Percentiles rank a stretch among this genome's conserved stretches.
phyloP scores from a whole-genome alignment of 345 rosid genomes.

The Citrus sp. region DNA sequence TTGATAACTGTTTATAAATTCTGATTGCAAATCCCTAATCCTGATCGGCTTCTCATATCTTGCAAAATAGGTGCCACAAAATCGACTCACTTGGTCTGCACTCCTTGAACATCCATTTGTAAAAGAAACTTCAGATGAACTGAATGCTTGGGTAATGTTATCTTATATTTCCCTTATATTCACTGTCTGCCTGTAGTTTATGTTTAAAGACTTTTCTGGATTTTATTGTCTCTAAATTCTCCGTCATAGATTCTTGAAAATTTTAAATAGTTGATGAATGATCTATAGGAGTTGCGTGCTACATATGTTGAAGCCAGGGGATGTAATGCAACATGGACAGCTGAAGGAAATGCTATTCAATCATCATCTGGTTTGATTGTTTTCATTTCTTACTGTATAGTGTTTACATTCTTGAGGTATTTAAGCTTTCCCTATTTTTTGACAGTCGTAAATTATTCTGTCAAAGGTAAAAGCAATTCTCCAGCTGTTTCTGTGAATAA shows the following conservation, averaged over 20 bases:
- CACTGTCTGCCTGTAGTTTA: neutral
- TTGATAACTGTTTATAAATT: constrained; percentile 3
- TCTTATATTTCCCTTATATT: neutral
- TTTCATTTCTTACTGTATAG: constrained; percentile 29
- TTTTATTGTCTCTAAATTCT: constrained; percentile 7
- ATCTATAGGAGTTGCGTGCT: constrained; percentile 47
- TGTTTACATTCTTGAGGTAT: constrained; percentile 2
- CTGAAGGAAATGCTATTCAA: constrained; percentile 45
- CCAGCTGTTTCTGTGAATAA: constrained; percentile 30
- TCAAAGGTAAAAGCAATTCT: constrained; percentile 43
- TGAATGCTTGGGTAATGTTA: constrained; percentile 62
- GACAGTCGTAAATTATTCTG: constrained; percentile 19
- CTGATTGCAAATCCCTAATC: constrained; percentile 2
- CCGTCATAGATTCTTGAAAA: constrained; percentile 15
- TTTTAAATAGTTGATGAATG: constrained; percentile 19
- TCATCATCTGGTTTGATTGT: constrained; percentile 36
- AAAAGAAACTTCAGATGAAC: constrained; percentile 60
- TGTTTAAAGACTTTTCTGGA: neutral
- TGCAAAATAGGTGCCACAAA: constrained; percentile 75
- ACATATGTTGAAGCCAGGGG: constrained; percentile 34
- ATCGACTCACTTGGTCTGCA: constrained; percentile 90
- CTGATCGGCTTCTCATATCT: constrained; percentile 10
- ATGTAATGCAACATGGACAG: constrained; percentile 39
- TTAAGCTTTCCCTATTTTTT: constrained; percentile 7
- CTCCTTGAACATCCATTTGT: constrained; percentile 97